phyloP scores from a whole-genome alignment of 768 basidiomycete genomes.

The Epithele typhae region DNA sequence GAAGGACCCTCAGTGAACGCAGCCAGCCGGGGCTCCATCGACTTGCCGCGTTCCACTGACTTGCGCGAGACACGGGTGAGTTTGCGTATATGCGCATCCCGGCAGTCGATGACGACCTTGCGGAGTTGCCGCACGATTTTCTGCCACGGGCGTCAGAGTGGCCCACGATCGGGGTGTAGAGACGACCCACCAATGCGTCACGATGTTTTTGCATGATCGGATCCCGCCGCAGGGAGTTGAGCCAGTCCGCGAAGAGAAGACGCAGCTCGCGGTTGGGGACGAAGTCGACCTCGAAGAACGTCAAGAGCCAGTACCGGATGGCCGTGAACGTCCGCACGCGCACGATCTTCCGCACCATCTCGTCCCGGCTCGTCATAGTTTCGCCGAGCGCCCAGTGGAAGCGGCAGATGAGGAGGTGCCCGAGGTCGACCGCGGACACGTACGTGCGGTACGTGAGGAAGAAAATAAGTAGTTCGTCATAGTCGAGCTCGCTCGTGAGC shows the following conservation, averaged over 20 bases:
- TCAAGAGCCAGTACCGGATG: conserved; percentile 85
- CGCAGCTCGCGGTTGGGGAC: conserved; percentile 76
- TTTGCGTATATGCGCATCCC: conserved; percentile 47
- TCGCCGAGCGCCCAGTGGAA: conserved; percentile 84
- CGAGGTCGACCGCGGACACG: conserved; percentile 72
- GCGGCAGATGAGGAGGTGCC: conserved; percentile 76
- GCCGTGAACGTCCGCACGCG: conserved; percentile 88
- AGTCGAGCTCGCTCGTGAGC: conserved; percentile 79
- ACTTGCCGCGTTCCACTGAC: conserved; percentile 14
- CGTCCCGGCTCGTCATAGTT: conserved; percentile 50
- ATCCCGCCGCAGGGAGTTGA: conserved; percentile 73
- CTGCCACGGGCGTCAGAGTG: too few relatives aligned
- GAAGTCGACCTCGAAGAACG: conserved; percentile 89
- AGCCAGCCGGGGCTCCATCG: conserved; percentile 19
- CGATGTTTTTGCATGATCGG: conserved; percentile 60
- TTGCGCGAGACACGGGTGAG: conserved; percentile 27
- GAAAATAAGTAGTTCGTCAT: conserved; percentile 84
- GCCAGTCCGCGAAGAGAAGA: conserved; percentile 67
- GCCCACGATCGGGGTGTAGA: conserved; percentile 3
- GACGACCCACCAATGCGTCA: conserved; percentile 57
- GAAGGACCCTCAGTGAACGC: conserved; percentile 6
- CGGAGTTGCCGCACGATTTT: conserved; percentile 78
- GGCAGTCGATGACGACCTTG: conserved; percentile 81
- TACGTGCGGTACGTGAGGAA: conserved; percentile 92
- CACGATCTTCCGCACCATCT: conserved; percentile 70